Conservation (phyloP, 1,284 basidiomycete genomes). For the Puccinia horiana region DNA sequence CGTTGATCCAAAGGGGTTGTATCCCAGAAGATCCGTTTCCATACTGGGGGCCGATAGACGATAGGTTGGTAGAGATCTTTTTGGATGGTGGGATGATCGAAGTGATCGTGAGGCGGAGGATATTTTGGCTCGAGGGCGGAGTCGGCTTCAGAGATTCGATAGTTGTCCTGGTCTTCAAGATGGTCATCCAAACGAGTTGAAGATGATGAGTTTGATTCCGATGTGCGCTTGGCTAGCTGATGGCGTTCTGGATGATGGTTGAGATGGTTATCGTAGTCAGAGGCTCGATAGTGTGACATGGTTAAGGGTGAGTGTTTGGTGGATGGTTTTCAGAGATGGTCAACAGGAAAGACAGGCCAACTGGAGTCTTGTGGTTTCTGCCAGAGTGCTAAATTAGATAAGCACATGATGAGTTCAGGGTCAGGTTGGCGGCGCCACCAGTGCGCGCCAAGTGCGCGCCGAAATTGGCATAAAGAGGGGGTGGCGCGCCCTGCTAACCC, state of each 20-base stretch:
- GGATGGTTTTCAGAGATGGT: too few species aligned
- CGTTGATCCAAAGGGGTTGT: slow-evolving; percentile 22
- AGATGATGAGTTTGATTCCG: too few species aligned
- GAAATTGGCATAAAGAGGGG: too few species aligned
- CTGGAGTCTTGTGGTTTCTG: too few species aligned
- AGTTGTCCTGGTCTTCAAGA: background rate
- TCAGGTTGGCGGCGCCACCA: too few species aligned
- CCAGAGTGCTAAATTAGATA: too few species aligned
- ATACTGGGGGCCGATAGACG: slow-evolving; percentile 30
- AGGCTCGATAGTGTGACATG: background rate
- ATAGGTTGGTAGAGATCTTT: background rate
- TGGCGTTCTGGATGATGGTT: too few species aligned
- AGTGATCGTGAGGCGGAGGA: slow-evolving; percentile 12
- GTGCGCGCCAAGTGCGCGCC: too few species aligned
- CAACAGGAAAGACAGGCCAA: too few species aligned
- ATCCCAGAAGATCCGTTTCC: slow-evolving; percentile 49
- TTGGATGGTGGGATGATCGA: background rate
- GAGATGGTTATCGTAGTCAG: too few species aligned
- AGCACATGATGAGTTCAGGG: too few species aligned
- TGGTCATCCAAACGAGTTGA: background rate
- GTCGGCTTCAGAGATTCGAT: background rate
- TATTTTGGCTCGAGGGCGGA: background rate
- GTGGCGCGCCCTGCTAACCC: too few species aligned
- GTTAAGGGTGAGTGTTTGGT: background rate
- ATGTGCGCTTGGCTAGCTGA: background rate